A percentile compares a stretch with the other conserved stretches of the same genome.
These are phyloP conservation scores for Porphyrellus cyaneotinctus DNA, from an alignment of 768 basidiomycete genomes.

Conservation along the genomic window DNA sequence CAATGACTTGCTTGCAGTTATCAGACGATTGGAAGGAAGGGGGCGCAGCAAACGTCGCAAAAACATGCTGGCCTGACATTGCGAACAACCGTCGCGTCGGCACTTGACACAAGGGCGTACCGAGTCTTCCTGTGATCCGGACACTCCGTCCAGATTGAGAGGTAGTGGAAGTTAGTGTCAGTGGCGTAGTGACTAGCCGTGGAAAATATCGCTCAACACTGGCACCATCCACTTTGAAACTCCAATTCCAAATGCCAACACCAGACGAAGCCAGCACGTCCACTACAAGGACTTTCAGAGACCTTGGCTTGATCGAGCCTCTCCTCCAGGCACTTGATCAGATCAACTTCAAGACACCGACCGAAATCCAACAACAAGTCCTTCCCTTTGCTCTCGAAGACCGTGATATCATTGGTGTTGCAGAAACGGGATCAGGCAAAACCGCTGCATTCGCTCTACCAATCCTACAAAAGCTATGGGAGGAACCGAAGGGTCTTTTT, in stretches of 20 bases:
- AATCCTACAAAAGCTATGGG: conserved; percentile 94
- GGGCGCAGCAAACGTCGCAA: conserved; percentile 66
- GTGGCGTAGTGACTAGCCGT: conserved; percentile 1
- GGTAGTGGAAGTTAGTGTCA: background rate
- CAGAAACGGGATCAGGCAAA: conserved; percentile 95
- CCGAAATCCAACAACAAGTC: conserved; percentile 82
- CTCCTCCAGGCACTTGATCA: conserved; percentile 81
- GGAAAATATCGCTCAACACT: conserved; percentile 3
- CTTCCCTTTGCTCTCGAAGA: conserved; percentile 88
- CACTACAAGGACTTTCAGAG: conserved; percentile 58
- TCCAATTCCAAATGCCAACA: conserved; percentile 44
- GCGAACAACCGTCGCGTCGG: background rate
- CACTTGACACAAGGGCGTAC: background rate
- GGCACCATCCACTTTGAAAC: background rate
- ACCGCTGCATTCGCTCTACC: conserved; percentile 97
- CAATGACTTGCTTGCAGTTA: conserved; percentile 67
- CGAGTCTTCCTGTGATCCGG: background rate
- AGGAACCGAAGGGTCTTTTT: conserved; percentile 89
- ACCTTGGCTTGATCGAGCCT: conserved; percentile 85
- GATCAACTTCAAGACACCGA: conserved; percentile 80
- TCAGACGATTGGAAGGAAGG: conserved; percentile 62
- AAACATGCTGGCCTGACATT: conserved; percentile 48
- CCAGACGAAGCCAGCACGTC: conserved; percentile 60
- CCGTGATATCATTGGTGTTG: conserved; percentile 97
- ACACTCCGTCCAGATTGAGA: background rate